phyloP scores from a whole-genome alignment of 2,329 filamentous ascomycete genomes.

The Trematosphaeria pertusa region DNA sequence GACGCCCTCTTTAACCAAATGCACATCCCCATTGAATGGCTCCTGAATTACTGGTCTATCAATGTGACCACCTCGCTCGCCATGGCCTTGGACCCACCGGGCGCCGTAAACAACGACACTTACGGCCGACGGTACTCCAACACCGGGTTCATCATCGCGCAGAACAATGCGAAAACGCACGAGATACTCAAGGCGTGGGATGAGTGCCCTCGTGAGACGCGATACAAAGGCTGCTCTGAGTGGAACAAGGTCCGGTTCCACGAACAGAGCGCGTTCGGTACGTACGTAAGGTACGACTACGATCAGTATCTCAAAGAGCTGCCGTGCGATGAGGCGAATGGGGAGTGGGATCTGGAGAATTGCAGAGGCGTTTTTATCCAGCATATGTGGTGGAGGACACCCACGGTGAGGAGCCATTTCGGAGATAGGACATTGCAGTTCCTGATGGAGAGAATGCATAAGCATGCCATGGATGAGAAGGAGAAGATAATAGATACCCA shows the following conservation, averaged over 20 bases:
- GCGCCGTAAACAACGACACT: conserved; percentile 48
- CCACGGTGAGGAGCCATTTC: neutral
- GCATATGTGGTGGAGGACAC: neutral
- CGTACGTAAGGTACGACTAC: conserved; percentile 48
- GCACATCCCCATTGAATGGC: conserved; percentile 58
- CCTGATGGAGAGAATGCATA: neutral
- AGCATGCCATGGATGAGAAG: neutral
- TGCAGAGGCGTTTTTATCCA: neutral
- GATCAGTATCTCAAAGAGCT: conserved; percentile 44
- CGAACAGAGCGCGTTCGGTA: conserved; percentile 47
- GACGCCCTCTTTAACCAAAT: conserved; percentile 55
- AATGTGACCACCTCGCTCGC: conserved; percentile 50
- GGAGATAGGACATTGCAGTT: neutral
- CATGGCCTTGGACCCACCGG: conserved; percentile 54
- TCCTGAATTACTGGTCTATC: conserved; percentile 58
- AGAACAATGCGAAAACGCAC: conserved; percentile 58
- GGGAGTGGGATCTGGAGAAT: conserved; percentile 5
- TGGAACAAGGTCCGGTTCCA: conserved; percentile 46
- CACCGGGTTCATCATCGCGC: conserved; percentile 61
- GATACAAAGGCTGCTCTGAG: conserved; percentile 43
- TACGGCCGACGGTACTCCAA: conserved; percentile 54
- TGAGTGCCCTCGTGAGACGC: conserved; percentile 42
- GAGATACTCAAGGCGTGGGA: conserved; percentile 59
- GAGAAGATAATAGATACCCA: too few species aligned
- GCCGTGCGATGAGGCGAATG: conserved; percentile 45